phyloP scores from a whole-genome alignment of 257 asterid species.

The Solanum stenotomum region DNA sequence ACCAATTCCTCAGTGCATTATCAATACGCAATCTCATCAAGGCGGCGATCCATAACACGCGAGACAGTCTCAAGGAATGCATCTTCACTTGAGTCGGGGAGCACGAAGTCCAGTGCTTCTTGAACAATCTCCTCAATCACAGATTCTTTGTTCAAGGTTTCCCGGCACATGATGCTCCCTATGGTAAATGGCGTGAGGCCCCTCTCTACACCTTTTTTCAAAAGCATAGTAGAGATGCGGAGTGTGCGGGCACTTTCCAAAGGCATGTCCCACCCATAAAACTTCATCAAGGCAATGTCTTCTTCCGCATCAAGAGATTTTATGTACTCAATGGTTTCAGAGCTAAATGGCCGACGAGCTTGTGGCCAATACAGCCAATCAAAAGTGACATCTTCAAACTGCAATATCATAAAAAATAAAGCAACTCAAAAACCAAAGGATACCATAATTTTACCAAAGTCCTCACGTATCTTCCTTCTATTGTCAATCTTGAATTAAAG shows the following conservation, averaged over 20 bases:
- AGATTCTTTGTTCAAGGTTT: constrained; percentile 53
- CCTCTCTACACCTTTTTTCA: constrained; percentile 72
- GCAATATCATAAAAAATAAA: background rate
- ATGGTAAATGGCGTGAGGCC: constrained; percentile 72
- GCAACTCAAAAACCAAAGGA: background rate
- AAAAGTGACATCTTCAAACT: constrained; percentile 74
- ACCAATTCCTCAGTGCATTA: background rate
- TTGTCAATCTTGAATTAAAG: background rate
- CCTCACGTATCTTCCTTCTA: background rate
- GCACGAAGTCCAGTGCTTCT: constrained; percentile 59
- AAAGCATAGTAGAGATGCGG: constrained; percentile 82
- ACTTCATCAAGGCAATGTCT: constrained; percentile 7
- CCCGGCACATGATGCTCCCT: constrained; percentile 77
- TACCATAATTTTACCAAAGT: background rate
- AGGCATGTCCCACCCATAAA: constrained; percentile 23
- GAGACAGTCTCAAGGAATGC: constrained; percentile 62
- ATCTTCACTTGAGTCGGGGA: constrained; percentile 62
- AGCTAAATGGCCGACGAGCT: constrained; percentile 5
- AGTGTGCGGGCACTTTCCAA: constrained; percentile 59
- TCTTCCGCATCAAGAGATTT: constrained; percentile 10
- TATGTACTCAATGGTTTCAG: constrained; percentile 6
- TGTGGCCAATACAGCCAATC: constrained; percentile 29
- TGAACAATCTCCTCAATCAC: constrained; percentile 58
- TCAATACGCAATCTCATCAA: constrained; percentile 26
- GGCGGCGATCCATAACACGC: constrained; percentile 48